Evolutionary conservation across 176 grass and related monocot species (phyloP), one percentile per base, ranked within the genome.

Genomic region (Lolium perenne): DNA sequence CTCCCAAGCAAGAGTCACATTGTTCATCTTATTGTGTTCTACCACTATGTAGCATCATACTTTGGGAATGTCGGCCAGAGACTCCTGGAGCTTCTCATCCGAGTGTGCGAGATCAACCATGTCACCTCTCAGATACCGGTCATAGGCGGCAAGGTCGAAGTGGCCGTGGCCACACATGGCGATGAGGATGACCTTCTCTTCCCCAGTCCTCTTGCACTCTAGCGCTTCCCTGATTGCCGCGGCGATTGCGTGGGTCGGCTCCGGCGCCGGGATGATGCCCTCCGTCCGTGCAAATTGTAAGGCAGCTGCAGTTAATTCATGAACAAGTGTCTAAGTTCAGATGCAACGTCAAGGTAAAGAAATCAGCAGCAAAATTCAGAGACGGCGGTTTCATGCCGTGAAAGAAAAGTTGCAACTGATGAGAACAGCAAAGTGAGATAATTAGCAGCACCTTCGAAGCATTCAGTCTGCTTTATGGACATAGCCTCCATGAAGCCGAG

Each of bases 121-220:
- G 32, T 35, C 32, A 7, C 41, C 41, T 78, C 84, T 87, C 51
- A 98, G 90, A 81, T 95, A 98, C 67, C 86, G 94, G 3, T 95
- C 96, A 61, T 98, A 98, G 1, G 96, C 71, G 10, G 86, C 67
- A 2, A 98, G 96, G 82, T 95, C 95, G 20, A 98, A 98, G 85
- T 98, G 95, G 38, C 95, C 95, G n/a, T 98, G 93, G 12, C 95
- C 95, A 73, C 96, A 95, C 93, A 98, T 95, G 18, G 96, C 96
- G 47, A 95, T 98, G 69, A 98, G 86, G 73, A 98, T 98, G 0
- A 98, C 96, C 85, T 98, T 98, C 86, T 95, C 79, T 84, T 98
- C 97, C 58, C 97, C 97, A 0, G 86, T 95, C 76, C 82, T 86
- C 84, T 94, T 95, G 84, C 97, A 98, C 62, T 91, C 88, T 43